Base-by-base conservation (phyloP, 352 stramenopile genomes). In the Globisporangium cylindrosporum region DNA sequence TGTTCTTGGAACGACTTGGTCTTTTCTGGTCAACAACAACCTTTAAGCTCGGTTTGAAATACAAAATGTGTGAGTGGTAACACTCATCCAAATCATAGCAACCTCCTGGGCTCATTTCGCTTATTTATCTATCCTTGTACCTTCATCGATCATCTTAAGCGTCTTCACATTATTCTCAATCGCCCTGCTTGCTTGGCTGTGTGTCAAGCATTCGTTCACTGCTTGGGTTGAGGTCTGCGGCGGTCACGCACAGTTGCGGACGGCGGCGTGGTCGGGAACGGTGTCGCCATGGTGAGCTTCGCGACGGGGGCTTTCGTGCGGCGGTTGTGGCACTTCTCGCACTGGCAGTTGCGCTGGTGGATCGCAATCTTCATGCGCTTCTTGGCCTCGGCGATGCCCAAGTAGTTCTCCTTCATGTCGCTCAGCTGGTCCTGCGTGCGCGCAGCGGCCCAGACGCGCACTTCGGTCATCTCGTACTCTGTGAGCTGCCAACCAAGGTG, bases 351-450 rank as follows among this genome's bases (percentile, higher is more conserved):
- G 73, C 87, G 84, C 66, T 92, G 80, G 73, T 93, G 86, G 69
- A 95, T 95, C 25, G 82, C 73, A 54, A 95, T 90, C 66, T 93
- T 93, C 79, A 95, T 91, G 63, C 84, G 81, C 63, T 82, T 84
- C 73, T 93, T 94, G 46, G 81, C 77, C 62, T 95, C 86, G 22
- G 88, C 86, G 56, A 94, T 80, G n/a, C 82, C 78, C 69, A 95
- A 74, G 74, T 94, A 95, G 71, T 93, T 95, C 55, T 94, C 86
- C 56, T 92, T 92, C 86, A 93, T 94, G 74, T 94, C 88, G 61
- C 71, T 79, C 43, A 95, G 68, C 48, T 95, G 88, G 56, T 93
- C 80, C 51, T 71, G 69, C n/a, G 82, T 91, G 18, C 88, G 82
- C 1, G 82, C 80, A 4, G 72, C 88, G 0, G 88, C 86, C 88